Evolutionary conservation across 768 basidiomycete genomes (phyloP).

Genomic region (Hemileccinum impolitum): DNA sequence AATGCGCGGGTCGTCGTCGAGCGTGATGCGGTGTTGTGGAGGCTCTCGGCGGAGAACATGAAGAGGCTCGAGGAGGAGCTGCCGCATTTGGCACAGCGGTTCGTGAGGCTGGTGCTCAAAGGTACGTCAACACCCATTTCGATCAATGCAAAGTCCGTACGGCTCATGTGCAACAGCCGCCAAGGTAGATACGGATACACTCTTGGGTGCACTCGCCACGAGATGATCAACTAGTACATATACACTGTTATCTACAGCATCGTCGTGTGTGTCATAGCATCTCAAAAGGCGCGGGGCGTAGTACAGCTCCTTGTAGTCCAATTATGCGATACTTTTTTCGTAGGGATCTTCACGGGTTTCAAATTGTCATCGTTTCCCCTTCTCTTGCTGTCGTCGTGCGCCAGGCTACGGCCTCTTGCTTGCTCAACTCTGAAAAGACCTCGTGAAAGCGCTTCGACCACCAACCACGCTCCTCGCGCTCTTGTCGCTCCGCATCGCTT

Average conservation of each 20-base stretch:
- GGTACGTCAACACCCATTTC: constrained; percentile 40
- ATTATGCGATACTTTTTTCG: no score
- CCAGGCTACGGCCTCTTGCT: constrained; percentile 9
- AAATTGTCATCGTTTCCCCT: no score
- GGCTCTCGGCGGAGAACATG: constrained; percentile 58
- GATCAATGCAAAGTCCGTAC: background rate
- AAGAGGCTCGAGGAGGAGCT: constrained; percentile 62
- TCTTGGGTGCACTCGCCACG: constrained; percentile 54
- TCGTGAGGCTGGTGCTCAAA: constrained; percentile 70
- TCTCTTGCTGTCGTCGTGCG: no score
- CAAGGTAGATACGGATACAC: constrained; percentile 61
- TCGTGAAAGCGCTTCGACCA: constrained; percentile 68
- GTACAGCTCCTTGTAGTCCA: no score
- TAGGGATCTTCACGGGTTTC: no score
- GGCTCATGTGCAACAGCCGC: constrained; percentile 41
- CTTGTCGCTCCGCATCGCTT: constrained; percentile 36
- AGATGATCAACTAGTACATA: constrained; percentile 19
- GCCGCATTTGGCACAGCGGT: constrained; percentile 60
- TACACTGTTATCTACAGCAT: constrained; percentile 7
- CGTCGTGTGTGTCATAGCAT: constrained; percentile 1
- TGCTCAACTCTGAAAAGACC: constrained; percentile 53
- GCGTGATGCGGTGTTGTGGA: constrained; percentile 77
- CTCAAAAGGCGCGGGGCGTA: background rate
- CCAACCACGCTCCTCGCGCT: constrained; percentile 71
- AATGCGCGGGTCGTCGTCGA: constrained; percentile 89